Evolutionary conservation across 164 flowering plant genomes (phyloP).

Genomic region (Saururus chinensis): DNA sequence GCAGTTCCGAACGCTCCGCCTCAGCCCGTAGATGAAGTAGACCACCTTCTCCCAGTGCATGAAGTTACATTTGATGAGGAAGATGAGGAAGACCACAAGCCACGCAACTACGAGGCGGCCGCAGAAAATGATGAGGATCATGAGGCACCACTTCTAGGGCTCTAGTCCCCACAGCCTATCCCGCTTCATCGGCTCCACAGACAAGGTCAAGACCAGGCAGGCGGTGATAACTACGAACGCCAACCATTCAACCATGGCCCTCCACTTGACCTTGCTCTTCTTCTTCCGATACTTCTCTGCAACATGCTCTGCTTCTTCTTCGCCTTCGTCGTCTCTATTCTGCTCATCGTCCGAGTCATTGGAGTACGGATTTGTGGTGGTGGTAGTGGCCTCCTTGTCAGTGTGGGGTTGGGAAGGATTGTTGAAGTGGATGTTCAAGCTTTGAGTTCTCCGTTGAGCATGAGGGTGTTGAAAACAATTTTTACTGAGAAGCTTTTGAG

Average conservation of each 20-base stretch:
- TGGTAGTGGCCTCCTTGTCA: slow-evolving; percentile 19
- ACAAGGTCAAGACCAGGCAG: slow-evolving; percentile 35
- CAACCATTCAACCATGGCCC: slow-evolving; percentile 32
- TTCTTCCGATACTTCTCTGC: slow-evolving; percentile 17
- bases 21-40: no score
- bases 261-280: slow-evolving; percentile 11
- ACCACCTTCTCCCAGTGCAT: slow-evolving; percentile 56
- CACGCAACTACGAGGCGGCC: slow-evolving; percentile 57
- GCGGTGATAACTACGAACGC: no score
- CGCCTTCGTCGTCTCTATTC: slow-evolving; percentile 21
- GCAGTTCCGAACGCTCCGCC: slow-evolving; percentile 44
- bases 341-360: no score
- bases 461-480: no score
- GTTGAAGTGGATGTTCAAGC: slow-evolving; percentile 15
- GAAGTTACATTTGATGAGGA: slow-evolving; percentile 60
- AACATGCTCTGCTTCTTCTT: slow-evolving; percentile 32
- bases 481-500: no score
- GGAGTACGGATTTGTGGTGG: no score
- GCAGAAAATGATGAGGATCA: no score
- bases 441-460: no score
- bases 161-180: slow-evolving; percentile 39
- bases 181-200: slow-evolving; percentile 21
- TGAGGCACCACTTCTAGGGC: slow-evolving; percentile 71
- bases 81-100: slow-evolving; percentile 42
- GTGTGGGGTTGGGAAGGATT: slow-evolving; percentile 3